These are phyloP conservation scores for Thinopyrum elongatum DNA, from an alignment of 176 grass and related monocot species.

Conservation along the genomic window DNA sequence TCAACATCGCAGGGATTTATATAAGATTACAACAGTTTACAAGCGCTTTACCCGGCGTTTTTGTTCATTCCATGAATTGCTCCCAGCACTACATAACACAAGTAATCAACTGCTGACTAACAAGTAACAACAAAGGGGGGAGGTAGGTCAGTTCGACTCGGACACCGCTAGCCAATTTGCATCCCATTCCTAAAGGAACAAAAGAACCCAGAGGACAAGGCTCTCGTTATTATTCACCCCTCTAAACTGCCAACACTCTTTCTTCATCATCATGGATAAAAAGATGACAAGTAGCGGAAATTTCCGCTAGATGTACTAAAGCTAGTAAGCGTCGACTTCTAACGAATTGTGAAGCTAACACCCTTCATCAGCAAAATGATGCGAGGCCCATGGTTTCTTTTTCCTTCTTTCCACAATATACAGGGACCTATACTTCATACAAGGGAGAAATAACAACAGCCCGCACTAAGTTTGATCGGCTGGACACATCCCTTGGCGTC, in stretches of 20 bases:
- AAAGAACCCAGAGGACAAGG: conserved; percentile 38
- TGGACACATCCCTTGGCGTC: conserved; percentile 47
- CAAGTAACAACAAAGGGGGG: conserved; percentile 14
- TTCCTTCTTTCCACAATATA: conserved; percentile 68
- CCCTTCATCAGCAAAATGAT: conserved; percentile 60
- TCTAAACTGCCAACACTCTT: conserved; percentile 44
- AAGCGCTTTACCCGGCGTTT: conserved; percentile 25
- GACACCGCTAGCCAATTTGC: conserved; percentile 45
- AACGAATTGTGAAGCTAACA: conserved; percentile 51
- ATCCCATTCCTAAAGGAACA: conserved; percentile 53
- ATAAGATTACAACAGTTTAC: conserved; percentile 28
- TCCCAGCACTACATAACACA: conserved; percentile 49
- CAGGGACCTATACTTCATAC: conserved; percentile 66
- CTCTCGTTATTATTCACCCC: conserved; percentile 44
- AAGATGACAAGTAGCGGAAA: conserved; percentile 38
- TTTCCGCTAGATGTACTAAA: conserved; percentile 43
- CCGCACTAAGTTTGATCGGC: conserved; percentile 50
- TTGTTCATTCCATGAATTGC: conserved; percentile 47
- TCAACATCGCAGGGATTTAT: conserved; percentile 20
- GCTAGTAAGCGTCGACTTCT: conserved; percentile 49
- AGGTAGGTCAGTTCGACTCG: conserved; percentile 39
- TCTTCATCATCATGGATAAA: conserved; percentile 44
- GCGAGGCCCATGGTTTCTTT: conserved; percentile 36
- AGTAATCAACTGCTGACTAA: conserved; percentile 45
- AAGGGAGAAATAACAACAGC: conserved; percentile 47